Evolutionary conservation across 495 filamentous ascomycete species (phyloP).

Genomic region (Penicillium pulvis): DNA sequence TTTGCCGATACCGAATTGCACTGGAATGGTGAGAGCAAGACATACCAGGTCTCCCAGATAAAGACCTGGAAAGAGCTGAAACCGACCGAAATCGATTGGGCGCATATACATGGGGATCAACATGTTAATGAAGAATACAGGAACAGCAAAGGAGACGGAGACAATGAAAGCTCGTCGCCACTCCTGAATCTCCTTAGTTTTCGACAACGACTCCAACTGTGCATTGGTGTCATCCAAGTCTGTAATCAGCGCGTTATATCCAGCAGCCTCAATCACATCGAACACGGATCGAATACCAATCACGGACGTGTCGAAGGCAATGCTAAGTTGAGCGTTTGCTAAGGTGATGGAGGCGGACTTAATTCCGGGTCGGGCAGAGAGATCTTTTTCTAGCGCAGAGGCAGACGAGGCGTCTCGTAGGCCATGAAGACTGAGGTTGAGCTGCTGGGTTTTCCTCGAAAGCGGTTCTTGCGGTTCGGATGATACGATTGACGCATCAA

Average conservation of each 20-base stretch:
- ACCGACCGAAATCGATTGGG: constrained; percentile 68
- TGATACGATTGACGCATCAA: constrained; percentile 76
- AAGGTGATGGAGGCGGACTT: constrained; percentile 70
- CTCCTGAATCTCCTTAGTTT: constrained; percentile 93
- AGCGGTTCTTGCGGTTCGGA: constrained; percentile 39
- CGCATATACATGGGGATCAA: constrained; percentile 78
- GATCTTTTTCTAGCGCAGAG: constrained; percentile 65
- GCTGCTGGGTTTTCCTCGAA: constrained; percentile 43
- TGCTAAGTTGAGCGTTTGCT: constrained; percentile 62
- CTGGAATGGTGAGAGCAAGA: constrained; percentile 79
- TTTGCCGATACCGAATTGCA: constrained; percentile 95
- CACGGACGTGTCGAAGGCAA: constrained; percentile 68
- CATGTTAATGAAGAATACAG: constrained; percentile 94
- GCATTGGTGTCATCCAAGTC: constrained; percentile 96
- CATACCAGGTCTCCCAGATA: constrained; percentile 88
- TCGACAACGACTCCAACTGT: constrained; percentile 91
- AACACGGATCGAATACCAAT: constrained; percentile 83
- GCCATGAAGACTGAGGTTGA: constrained; percentile 84
- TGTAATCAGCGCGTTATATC: constrained; percentile 85
- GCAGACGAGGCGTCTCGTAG: constrained; percentile 70
- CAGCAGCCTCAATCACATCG: constrained; percentile 73
- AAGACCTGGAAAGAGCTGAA: constrained; percentile 68
- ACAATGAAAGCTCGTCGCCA: constrained; percentile 80
- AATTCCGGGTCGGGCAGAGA: constrained; percentile 69
- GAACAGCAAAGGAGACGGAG: constrained; percentile 79